These are phyloP conservation scores for Dalechampia spathulata DNA, from an alignment of 441 rosid genomes.

Conservation along the genomic window DNA sequence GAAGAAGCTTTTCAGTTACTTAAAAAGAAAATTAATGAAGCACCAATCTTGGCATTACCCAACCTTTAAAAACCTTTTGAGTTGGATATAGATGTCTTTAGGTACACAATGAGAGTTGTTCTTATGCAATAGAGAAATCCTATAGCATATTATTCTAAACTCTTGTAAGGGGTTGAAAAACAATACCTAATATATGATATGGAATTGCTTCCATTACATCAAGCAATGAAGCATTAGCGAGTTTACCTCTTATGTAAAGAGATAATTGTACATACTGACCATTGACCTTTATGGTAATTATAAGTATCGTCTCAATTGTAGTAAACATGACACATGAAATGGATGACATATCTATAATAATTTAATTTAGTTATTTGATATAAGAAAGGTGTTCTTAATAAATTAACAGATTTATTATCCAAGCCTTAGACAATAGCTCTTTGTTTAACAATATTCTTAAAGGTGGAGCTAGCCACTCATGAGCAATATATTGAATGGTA, in stretches of 20 bases:
- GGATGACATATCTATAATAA: slow-evolving; percentile 2
- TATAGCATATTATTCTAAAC: background rate
- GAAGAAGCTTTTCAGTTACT: background rate
- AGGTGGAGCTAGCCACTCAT: too few relatives aligned
- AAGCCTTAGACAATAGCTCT: background rate
- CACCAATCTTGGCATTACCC: background rate
- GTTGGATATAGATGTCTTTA: background rate
- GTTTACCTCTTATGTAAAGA: slow-evolving; percentile 1
- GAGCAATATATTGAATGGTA: too few relatives aligned
- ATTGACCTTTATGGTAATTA: background rate
- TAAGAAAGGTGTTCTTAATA: slow-evolving; percentile 4
- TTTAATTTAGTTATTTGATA: background rate
- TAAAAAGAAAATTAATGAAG: background rate
- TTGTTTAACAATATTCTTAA: background rate
- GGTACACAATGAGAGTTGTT: background rate
- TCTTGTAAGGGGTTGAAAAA: background rate
- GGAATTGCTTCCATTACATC: background rate
- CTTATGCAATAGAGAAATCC: background rate
- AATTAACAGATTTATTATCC: background rate
- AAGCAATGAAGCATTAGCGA: slow-evolving; percentile 5
- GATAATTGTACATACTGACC: background rate
- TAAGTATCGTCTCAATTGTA: background rate
- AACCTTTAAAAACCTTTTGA: background rate
- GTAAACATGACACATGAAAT: slow-evolving; percentile 2
- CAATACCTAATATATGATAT: background rate